Percentiles rank a stretch among this genome's conserved stretches.
Conservation (phyloP, 495 filamentous ascomycete species). For the Tuber umbilicatum region DNA sequence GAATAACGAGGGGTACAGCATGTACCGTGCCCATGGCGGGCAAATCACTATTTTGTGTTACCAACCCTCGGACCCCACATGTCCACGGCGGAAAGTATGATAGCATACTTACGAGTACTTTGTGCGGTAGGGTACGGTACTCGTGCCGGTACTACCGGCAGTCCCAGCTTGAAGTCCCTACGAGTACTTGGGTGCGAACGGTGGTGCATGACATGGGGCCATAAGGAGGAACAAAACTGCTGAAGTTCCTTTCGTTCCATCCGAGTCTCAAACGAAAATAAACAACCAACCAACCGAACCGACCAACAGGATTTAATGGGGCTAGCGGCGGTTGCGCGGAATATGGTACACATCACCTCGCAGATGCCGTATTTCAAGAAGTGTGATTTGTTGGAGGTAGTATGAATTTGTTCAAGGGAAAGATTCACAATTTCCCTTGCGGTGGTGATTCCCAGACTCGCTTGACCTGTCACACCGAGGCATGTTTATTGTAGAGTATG, state of each 20-base stretch:
- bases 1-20: not conserved
- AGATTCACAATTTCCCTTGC: not conserved
- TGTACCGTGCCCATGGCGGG: not conserved
- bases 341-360: not conserved
- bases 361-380: not conserved
- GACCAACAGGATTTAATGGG: not conserved
- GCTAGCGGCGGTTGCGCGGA: not conserved
- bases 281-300: not conserved
- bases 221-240: not conserved
- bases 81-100: not conserved
- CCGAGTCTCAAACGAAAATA: not conserved
- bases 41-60: not conserved
- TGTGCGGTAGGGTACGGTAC: not conserved
- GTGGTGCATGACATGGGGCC: constrained; percentile 1
- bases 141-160: not conserved
- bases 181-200: not conserved
- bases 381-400: not conserved
- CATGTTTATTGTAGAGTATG: not conserved
- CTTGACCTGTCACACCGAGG: not conserved
- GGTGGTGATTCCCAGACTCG: not conserved
- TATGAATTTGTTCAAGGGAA: not conserved
- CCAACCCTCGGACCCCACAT: not conserved
- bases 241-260: not conserved
- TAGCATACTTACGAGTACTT: not conserved
- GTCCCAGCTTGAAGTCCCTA: not conserved